Conservation (phyloP, 2,329 filamentous ascomycete species). For the Penicillium sp. region DNA sequence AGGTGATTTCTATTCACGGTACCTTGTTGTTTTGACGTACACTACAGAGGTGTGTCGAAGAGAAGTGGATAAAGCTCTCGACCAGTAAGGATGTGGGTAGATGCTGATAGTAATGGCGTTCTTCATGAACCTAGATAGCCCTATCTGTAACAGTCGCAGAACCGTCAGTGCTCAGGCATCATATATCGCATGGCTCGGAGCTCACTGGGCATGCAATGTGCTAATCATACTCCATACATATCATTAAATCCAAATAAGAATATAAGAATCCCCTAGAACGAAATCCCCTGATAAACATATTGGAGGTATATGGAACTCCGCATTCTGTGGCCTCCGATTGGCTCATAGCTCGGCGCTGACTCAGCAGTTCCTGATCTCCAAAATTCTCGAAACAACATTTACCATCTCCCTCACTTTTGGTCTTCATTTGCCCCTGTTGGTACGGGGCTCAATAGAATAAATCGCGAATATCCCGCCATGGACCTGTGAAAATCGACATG, state of each 20-base stretch:
- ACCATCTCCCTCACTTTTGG: not conserved
- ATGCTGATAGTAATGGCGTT: not conserved
- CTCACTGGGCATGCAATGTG: not conserved
- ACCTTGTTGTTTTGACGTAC: not conserved
- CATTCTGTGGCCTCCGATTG: constrained; percentile 5
- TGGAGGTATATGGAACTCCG: constrained; percentile 5
- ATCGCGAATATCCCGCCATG: constrained; percentile 9
- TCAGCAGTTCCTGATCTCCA: constrained; percentile 7
- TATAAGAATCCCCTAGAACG: not conserved
- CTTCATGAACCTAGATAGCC: not conserved
- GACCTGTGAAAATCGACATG: constrained; percentile 29
- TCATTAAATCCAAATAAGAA: not conserved
- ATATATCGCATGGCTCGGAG: not conserved
- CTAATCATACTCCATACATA: not conserved
- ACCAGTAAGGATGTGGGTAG: not conserved
- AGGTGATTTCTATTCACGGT: not conserved
- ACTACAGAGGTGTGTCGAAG: not conserved
- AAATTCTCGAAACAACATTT: constrained; percentile 8
- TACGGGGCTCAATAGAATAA: not conserved
- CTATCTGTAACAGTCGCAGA: not conserved
- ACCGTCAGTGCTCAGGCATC: not conserved
- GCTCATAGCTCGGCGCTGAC: not conserved
- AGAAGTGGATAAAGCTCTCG: not conserved
- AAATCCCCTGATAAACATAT: not conserved
- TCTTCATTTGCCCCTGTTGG: not conserved